Evolutionary conservation across 345 rosid genomes (phyloP).

Genomic region (Lenwebbia sp.): DNA sequence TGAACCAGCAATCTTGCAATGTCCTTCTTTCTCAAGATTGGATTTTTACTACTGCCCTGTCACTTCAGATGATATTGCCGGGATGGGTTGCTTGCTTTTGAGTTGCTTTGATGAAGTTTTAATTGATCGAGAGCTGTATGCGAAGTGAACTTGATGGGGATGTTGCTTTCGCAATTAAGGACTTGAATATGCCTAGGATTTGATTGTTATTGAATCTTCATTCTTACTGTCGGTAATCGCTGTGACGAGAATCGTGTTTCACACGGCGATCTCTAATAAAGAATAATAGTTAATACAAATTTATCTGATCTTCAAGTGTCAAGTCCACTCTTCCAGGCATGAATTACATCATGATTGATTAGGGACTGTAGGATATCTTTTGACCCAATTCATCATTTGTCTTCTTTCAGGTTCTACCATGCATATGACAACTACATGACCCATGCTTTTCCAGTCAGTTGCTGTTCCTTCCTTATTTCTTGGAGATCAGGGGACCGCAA

Average conservation of each 20-base stretch:
- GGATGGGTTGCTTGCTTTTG: background rate
- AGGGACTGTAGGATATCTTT: background rate
- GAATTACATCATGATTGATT: background rate
- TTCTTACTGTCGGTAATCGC: background rate
- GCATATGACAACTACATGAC: constrained; percentile 88
- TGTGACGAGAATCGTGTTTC: background rate
- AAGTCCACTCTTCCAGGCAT: background rate
- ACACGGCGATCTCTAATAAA: background rate
- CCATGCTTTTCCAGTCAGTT: constrained; percentile 84
- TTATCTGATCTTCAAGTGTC: background rate
- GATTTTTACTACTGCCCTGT: background rate
- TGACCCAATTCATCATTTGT: background rate
- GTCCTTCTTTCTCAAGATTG: background rate
- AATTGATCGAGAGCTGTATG: background rate
- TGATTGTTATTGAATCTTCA: background rate
- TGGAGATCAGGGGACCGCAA: background rate
- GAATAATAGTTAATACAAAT: background rate
- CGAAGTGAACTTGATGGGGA: background rate
- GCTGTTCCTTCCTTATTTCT: background rate
- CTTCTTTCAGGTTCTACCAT: constrained; percentile 71
- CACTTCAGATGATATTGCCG: background rate
- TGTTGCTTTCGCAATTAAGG: background rate
- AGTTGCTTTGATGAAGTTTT: background rate
- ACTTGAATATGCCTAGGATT: background rate
- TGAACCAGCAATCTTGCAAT: background rate